phyloP scores from a whole-genome alignment of 2,329 filamentous ascomycete genomes.

The Verticillium dahliae region DNA sequence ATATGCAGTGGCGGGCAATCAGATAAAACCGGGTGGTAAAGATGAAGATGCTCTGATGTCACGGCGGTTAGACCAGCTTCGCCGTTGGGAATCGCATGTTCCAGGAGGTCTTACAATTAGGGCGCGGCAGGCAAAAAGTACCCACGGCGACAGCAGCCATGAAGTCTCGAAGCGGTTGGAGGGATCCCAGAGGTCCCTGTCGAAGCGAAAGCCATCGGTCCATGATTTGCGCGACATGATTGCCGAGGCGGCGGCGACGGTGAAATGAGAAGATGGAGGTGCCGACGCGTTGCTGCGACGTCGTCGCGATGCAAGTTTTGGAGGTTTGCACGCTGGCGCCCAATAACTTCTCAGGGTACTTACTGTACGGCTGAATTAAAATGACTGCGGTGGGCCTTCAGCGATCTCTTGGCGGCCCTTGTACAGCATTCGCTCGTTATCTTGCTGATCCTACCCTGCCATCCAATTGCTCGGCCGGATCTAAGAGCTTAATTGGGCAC shows the following conservation, averaged over 20 bases:
- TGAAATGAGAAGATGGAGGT: neutral
- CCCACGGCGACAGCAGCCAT: slow-evolving; percentile 65
- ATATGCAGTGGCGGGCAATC: slow-evolving; percentile 58
- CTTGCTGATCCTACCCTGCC: neutral
- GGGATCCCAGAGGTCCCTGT: slow-evolving; percentile 41
- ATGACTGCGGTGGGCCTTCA: neutral
- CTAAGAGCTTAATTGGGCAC: neutral
- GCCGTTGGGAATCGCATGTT: neutral
- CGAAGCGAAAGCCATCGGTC: slow-evolving; percentile 28
- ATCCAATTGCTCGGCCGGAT: neutral
- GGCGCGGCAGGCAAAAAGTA: slow-evolving; percentile 52
- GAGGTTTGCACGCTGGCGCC: slow-evolving; percentile 3
- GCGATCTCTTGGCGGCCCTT: neutral
- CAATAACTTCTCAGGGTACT: neutral
- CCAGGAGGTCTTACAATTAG: slow-evolving; percentile 36
- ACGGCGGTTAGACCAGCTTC: slow-evolving; percentile 12
- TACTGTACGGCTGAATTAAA: neutral
- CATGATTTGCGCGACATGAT: neutral
- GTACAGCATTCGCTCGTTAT: neutral
- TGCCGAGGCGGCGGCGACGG: neutral
- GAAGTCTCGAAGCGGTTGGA: slow-evolving; percentile 70
- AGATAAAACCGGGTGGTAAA: slow-evolving; percentile 64
- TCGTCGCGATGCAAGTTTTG: slow-evolving; percentile 3
- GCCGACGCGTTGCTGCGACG: neutral
- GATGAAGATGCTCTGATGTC: slow-evolving; percentile 53